Base-by-base conservation (phyloP, 306 rosid species). In the Gleditsia sinensis region DNA sequence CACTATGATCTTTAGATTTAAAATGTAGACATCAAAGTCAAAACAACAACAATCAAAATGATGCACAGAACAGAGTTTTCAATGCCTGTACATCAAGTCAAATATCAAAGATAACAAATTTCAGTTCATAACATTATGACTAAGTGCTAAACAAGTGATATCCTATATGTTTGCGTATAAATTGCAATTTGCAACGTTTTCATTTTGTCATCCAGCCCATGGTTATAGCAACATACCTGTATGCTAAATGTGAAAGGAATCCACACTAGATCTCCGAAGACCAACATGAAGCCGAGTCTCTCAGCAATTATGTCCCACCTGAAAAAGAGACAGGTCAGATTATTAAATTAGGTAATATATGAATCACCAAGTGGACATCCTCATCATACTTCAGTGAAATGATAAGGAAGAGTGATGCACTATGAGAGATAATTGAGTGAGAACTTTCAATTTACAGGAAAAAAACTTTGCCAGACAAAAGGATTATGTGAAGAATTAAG, bases 261-360 rank as follows among this genome's bases (percentile, higher is more conserved):
- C 98, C 97, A 92, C 75, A 95, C 98, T 74, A 95, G 87, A 83
- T 95, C 99, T 72, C 99, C 99, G 75, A 95, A 92, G 74, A 90
- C 96, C 81, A 95, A 85, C 99, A 95, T 95, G 86, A 95, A 92
- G 58, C 99, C 98, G 53, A 94, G 74, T 76, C 97, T 90, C 88
- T 94, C 96, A 8, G 97, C 99, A 77, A 95, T 92, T 77, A 92
- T 92, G 87, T 95, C 99, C 99, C 99, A 95, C 72, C 99, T 95
- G 67, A 56, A 79, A 45, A 75, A 72, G 69, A 67, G 21, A 57
- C 32, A 55, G 67, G 49, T 59, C 40, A 32, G 63, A 77, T 39
- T 72, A 48, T 27, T 37, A 50, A 76, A 30, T 21, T 39, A 72
- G 39, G 27, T 37, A 63, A 64, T 46, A 45, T 5, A 28, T 71